These are phyloP conservation scores for Calocera cornea DNA, from an alignment of 768 basidiomycete species.

Conservation along the genomic window DNA sequence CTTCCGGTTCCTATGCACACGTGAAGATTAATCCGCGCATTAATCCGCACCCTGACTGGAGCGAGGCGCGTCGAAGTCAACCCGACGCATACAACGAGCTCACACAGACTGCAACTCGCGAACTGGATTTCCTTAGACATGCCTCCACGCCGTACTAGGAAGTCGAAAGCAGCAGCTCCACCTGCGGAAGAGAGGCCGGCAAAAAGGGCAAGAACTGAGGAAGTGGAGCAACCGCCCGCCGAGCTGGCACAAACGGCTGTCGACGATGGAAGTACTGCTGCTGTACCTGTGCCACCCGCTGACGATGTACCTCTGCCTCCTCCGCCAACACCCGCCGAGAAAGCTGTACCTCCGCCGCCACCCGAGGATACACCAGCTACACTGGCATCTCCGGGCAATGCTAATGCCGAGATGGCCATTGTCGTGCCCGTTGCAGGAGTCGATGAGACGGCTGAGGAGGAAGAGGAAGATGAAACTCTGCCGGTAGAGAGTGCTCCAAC, in stretches of 20 bases:
- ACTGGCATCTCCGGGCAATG: background rate
- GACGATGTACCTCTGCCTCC: background rate
- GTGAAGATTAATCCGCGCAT: background rate
- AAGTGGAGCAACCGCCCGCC: background rate
- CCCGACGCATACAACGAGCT: background rate
- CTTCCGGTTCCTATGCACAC: background rate
- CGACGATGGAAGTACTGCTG: background rate
- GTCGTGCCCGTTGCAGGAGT: background rate
- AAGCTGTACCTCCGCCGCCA: background rate
- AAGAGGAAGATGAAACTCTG: conserved; percentile 22
- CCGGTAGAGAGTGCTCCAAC: conserved; percentile 20
- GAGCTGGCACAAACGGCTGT: background rate
- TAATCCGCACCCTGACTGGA: background rate
- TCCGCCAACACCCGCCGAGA: background rate
- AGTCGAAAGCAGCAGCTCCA: background rate
- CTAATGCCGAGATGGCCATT: background rate
- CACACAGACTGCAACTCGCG: background rate
- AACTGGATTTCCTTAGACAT: background rate
- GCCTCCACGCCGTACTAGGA: background rate
- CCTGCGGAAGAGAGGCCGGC: background rate
- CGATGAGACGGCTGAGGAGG: conserved; percentile 16
- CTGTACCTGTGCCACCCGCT: background rate
- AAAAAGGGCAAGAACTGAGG: background rate
- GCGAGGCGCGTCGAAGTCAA: background rate
- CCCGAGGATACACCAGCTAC: background rate